phyloP scores from a whole-genome alignment of 805 yeast species.

The Huiozyma sinensis region DNA sequence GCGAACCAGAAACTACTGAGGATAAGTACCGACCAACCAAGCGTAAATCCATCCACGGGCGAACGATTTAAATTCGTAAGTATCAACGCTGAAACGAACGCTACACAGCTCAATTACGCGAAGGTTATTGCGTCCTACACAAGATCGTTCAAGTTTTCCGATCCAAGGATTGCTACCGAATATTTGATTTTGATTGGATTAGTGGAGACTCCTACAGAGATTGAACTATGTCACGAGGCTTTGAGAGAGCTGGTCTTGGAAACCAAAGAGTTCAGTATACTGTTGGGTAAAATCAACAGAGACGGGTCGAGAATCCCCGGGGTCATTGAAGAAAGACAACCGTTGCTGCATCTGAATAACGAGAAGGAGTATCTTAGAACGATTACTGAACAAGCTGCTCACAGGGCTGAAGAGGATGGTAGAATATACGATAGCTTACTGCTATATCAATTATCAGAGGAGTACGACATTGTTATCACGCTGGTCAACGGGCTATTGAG shows the following conservation, averaged over 20 bases:
- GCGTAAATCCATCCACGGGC: neutral
- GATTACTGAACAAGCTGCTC: slow-evolving; percentile 79
- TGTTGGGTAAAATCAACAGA: slow-evolving; percentile 73
- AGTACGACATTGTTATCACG: slow-evolving; percentile 67
- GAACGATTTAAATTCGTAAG: slow-evolving; percentile 8
- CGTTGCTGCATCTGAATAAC: slow-evolving; percentile 47
- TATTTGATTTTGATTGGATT: slow-evolving; percentile 66
- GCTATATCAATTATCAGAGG: slow-evolving; percentile 80
- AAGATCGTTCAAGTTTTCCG: slow-evolving; percentile 69
- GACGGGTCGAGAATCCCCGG: slow-evolving; percentile 78
- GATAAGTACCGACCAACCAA: slow-evolving; percentile 3
- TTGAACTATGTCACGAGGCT: slow-evolving; percentile 60
- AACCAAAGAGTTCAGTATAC: slow-evolving; percentile 69
- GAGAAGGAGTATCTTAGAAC: slow-evolving; percentile 51
- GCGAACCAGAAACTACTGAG: slow-evolving; percentile 56
- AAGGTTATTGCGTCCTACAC: slow-evolving; percentile 71
- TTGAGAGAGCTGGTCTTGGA: slow-evolving; percentile 75
- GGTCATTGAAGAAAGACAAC: slow-evolving; percentile 66
- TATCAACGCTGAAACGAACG: slow-evolving; percentile 21
- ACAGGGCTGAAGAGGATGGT: slow-evolving; percentile 84
- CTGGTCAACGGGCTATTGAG: slow-evolving; percentile 70
- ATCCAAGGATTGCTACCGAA: slow-evolving; percentile 88
- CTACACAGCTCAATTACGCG: slow-evolving; percentile 37
- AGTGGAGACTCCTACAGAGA: slow-evolving; percentile 35
- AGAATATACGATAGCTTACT: slow-evolving; percentile 74